Evolutionary conservation across 768 basidiomycete genomes (phyloP).

Genomic region (Suillus spraguei): DNA sequence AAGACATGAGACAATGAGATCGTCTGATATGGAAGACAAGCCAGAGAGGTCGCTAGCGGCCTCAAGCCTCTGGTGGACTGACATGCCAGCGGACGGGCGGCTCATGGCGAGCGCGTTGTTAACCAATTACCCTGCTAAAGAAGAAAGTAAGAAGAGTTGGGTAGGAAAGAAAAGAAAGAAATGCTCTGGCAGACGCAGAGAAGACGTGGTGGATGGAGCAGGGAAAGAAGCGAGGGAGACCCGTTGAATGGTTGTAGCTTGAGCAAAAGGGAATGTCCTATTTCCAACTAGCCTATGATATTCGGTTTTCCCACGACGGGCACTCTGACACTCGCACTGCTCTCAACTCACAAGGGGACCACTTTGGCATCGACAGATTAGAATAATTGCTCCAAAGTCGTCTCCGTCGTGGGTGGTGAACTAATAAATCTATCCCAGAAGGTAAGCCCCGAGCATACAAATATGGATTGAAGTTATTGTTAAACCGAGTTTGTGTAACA

Average conservation of each 20-base stretch:
- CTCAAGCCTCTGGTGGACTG: slow-evolving; percentile 71
- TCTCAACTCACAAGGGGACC: no score
- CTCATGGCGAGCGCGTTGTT: slow-evolving; percentile 28
- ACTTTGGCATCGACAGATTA: neutral
- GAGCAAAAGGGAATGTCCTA: slow-evolving; percentile 23
- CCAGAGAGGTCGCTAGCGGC: slow-evolving; percentile 68
- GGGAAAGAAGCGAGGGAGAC: slow-evolving; percentile 20
- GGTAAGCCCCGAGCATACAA: neutral
- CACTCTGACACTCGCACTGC: neutral
- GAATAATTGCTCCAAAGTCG: slow-evolving; percentile 2
- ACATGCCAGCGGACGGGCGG: slow-evolving; percentile 47
- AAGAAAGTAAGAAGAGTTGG: slow-evolving; percentile 3
- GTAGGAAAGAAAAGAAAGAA: slow-evolving; percentile 5
- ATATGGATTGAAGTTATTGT: neutral
- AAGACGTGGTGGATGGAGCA: slow-evolving; percentile 15
- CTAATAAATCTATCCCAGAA: neutral
- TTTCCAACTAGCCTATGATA: slow-evolving; percentile 15
- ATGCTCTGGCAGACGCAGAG: slow-evolving; percentile 11
- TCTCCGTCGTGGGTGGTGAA: neutral
- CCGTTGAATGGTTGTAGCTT: slow-evolving; percentile 11
- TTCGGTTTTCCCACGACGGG: slow-evolving; percentile 20
- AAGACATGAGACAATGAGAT: slow-evolving; percentile 81
- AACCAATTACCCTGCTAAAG: slow-evolving; percentile 9
- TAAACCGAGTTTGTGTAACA: neutral
- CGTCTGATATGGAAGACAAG: slow-evolving; percentile 74